Percentiles rank a stretch among this genome's conserved stretches.
phyloP scores from a whole-genome alignment of 2,329 filamentous ascomycete genomes.

The Colletotrichum sp. region DNA sequence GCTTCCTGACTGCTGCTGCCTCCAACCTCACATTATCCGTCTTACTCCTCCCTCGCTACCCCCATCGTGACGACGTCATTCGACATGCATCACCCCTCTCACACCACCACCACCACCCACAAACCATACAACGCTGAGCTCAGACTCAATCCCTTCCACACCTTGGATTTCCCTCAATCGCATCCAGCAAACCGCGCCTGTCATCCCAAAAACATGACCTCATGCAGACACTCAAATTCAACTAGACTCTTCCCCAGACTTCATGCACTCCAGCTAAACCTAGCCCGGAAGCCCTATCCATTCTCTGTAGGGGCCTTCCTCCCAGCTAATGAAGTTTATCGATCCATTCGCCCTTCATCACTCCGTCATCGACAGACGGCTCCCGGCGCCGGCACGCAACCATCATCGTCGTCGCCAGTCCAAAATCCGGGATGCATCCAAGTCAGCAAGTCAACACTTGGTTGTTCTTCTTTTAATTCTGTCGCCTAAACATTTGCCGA shows the following conservation, averaged over 20 bases:
- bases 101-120: not conserved
- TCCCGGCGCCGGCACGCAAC: not conserved
- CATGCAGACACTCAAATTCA: not conserved
- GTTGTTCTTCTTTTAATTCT: not conserved
- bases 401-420: not conserved
- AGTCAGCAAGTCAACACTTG: not conserved
- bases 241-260: not conserved
- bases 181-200: not conserved
- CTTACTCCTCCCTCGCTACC: not conserved
- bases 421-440: slow-evolving; percentile 5
- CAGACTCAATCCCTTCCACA: not conserved
- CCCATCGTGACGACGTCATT: slow-evolving; percentile 18
- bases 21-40: not conserved
- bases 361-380: not conserved
- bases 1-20: not conserved
- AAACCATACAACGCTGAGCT: not conserved
- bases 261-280: slow-evolving; percentile 2
- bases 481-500: not conserved
- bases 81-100: slow-evolving; percentile 16
- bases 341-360: not conserved
- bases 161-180: not conserved
- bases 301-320: not conserved
- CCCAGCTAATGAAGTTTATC: not conserved
- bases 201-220: slow-evolving; percentile 7
- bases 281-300: not conserved